Conservation (phyloP, 148 eudicot genomes). For the Cornus kousa region DNA sequence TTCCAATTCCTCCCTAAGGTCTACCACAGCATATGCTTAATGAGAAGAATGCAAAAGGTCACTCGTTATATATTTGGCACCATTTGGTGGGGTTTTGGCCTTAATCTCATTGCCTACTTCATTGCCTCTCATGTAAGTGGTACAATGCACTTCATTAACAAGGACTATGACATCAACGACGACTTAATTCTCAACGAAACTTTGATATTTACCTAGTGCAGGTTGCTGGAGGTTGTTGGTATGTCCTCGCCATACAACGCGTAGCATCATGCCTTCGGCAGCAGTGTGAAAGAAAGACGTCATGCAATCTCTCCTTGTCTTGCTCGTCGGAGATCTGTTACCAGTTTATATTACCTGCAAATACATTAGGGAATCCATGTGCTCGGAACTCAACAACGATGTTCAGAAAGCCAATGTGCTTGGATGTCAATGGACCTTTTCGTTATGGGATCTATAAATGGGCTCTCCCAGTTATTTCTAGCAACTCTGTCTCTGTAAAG, state of each 20-base stretch:
- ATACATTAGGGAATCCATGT: constrained; percentile 36
- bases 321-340: constrained; percentile 67
- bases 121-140: constrained; percentile 82
- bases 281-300: constrained; percentile 40
- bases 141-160: not conserved
- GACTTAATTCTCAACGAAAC: not conserved
- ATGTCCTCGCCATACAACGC: constrained; percentile 82
- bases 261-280: constrained; percentile 72
- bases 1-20: constrained; percentile 83
- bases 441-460: constrained; percentile 65
- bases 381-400: constrained; percentile 37
- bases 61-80: constrained; percentile 92
- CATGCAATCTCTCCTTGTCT: constrained; percentile 53
- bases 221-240: constrained; percentile 97
- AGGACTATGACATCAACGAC: not conserved
- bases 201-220: constrained; percentile 3
- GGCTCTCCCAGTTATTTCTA: constrained; percentile 81
- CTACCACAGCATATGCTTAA: constrained; percentile 60
- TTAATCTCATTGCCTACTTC: constrained; percentile 88
- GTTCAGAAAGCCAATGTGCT: constrained; percentile 45
- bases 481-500: constrained; percentile 65
- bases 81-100: constrained; percentile 96
- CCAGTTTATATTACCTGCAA: constrained; percentile 38
- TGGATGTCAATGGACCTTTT: constrained; percentile 57
- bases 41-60: constrained; percentile 91